Base-by-base conservation (phyloP, 129 eudicot genomes). In the Cynara cardunculus region DNA sequence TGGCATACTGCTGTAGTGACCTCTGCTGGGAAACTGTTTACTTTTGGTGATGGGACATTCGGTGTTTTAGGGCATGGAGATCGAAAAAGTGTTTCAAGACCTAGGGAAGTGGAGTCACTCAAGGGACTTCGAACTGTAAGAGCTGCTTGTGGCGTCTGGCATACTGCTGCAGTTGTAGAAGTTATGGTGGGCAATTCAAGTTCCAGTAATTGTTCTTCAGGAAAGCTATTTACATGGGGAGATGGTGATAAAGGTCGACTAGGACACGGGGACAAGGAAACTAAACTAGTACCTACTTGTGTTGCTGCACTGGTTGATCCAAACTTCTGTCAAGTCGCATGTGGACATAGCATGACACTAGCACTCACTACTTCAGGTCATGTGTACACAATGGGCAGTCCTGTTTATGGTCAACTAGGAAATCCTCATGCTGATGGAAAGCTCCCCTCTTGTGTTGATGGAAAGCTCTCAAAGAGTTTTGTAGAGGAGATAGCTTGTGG, bases 71-170 rank as follows among this genome's bases (percentile, higher is more conserved):
- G 99, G n/a, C 97, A 92, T 22, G 97, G 97, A 6, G 89, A 90
- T 80, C 89, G 88, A 25, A 59, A 56, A 49, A 75, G 81, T 62
- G 73, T 77, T 61, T 97, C 96, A 6, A 87, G 90, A 67, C 86
- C 86, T 21, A 77, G 44, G 62, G 97, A 95, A 90, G 99, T 95
- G 28, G 93, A 90, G 59, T 85, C 89, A 10, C 83, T 95, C 31
- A 90, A 83, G 74, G 99, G 96, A 31, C 78, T 85, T 8, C 77
- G 87, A 66, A 87, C 97, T 0, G 72, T 89, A 77, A 84, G 88
- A 78, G 97, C 92, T 56, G 93, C 97, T 79, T 95, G 99, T 87
- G 99, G 99, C 9, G 90, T 87, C 9, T 95, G 99, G 99, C 99
- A 95, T 83, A 90, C 97, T 16, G 97, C 99, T 53, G 97, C 99